Evolutionary conservation across 73 alveolate species (phyloP), one percentile per base, ranked within the genome.

Genomic region (Stentor coeruleus): DNA sequence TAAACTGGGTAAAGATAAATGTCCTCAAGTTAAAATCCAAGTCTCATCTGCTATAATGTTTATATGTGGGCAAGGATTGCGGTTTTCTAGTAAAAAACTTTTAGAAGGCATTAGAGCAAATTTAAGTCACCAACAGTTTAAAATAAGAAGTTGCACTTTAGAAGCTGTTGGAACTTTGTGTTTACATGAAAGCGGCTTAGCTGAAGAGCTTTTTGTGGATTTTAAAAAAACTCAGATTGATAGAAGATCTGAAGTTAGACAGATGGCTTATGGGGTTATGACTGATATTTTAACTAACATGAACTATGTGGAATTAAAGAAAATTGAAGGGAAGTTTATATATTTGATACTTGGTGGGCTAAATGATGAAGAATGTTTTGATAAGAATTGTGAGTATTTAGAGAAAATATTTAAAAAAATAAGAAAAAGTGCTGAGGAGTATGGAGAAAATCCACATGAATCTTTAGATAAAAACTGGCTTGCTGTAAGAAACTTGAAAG

Each of bases 81-180:
- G 79, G 14, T 66, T 66, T 33, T 20, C 42, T 11, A 66, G 79
- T 31, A 66, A 66, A 66, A 66, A 31, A 2, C n/a, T 66, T 33
- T 66, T 66, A 20, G 79, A 66, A 14, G 37, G 79, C 39, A 1
- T 66, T 1, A 20, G 79, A 20, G 33, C 20, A 1, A 66, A 66
- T 33, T 66, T 33, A 66, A 28, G 15, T 66, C 79, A 66, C 37
- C 79, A 66, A 40, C 79, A 66, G 41, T 66, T 66, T 33, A 66
- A 66, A 66, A 40, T 66, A 0, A 66, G 79, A 31, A 20, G n/a
- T 66, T 31, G 14, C n/a, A 26, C 79, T 66, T 2, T 66, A 66
- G 37, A 20, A 66, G 37, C 79, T 1, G 26, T 66, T 33, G 79
- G 79, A 66, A 33, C n/a, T 20, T 11, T 66, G 15, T 26, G 79